Evolutionary conservation across 768 basidiomycete genomes (phyloP).

Genomic region (Dendrothele bispora): DNA sequence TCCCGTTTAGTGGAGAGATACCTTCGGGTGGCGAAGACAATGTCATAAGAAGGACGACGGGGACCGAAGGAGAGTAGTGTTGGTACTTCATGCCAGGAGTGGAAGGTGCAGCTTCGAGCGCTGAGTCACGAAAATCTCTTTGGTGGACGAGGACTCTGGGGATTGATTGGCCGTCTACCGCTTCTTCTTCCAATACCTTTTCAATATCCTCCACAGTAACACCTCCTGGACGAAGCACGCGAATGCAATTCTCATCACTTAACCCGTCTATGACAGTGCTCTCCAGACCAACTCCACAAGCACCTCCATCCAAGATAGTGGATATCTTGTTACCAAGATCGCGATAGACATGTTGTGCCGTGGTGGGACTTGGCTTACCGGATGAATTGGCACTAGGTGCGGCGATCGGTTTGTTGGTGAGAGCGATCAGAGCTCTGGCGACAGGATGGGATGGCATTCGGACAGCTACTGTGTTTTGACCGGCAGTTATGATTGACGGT

Average conservation of each 20-base stretch:
- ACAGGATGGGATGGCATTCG: slow-evolving; percentile 95
- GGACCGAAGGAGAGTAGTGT: slow-evolving; percentile 92
- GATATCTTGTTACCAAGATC: slow-evolving; percentile 77
- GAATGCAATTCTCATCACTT: slow-evolving; percentile 68
- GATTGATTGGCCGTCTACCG: slow-evolving; percentile 25
- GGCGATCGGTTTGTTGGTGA: slow-evolving; percentile 75
- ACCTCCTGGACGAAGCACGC: slow-evolving; percentile 89
- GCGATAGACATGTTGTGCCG: slow-evolving; percentile 76
- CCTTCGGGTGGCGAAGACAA: slow-evolving; percentile 40
- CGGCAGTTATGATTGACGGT: slow-evolving; percentile 77
- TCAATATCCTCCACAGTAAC: slow-evolving; percentile 88
- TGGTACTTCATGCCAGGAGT: slow-evolving; percentile 99
- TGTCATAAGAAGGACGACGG: slow-evolving; percentile 74
- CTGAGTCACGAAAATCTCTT: slow-evolving; percentile 71
- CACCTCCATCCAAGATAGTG: slow-evolving; percentile 89
- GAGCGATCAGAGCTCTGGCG: slow-evolving; percentile 83
- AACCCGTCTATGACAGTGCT: slow-evolving; percentile 95
- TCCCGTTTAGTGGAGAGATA: slow-evolving; percentile 25
- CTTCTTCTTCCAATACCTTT: slow-evolving; percentile 46
- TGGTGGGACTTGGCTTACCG: slow-evolving; percentile 92
- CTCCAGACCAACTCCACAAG: slow-evolving; percentile 88
- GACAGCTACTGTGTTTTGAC: slow-evolving; percentile 80
- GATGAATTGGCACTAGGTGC: slow-evolving; percentile 96
- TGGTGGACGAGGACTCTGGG: slow-evolving; percentile 75
- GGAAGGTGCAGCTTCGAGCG: slow-evolving; percentile 78